These are phyloP conservation scores for Colletotrichum liriopes DNA, from an alignment of 2,329 filamentous ascomycete species.

Conservation along the genomic window DNA sequence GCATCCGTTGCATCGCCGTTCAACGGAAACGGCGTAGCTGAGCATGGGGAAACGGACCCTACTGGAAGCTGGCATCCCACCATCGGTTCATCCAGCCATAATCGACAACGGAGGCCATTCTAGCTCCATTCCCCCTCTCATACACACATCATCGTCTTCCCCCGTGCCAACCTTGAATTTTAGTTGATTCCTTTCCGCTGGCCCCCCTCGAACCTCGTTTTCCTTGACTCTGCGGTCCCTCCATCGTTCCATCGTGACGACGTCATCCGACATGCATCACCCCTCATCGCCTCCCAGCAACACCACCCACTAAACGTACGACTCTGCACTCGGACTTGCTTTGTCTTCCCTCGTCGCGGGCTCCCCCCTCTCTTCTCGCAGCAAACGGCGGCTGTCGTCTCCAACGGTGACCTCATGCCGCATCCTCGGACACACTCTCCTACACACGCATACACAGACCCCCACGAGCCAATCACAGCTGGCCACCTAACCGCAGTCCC, in stretches of 20 bases:
- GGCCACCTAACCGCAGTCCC: not conserved
- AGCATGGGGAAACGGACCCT: not conserved
- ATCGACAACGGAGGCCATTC: not conserved
- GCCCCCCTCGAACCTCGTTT: not conserved
- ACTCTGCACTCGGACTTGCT: not conserved
- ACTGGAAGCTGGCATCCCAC: not conserved
- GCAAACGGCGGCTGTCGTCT: conserved; percentile 26
- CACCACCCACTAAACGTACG: conserved; percentile 11
- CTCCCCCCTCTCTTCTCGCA: conserved; percentile 11
- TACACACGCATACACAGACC: not conserved
- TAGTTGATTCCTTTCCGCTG: not conserved
- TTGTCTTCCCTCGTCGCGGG: not conserved
- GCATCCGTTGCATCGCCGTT: not conserved
- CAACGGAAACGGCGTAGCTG: not conserved
- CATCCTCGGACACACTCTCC: conserved; percentile 1
- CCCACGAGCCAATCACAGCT: conserved; percentile 8
- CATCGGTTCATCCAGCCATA: no score
- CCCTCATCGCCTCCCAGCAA: conserved; percentile 19
- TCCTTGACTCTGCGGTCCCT: not conserved
- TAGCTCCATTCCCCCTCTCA: not conserved
- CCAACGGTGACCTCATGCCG: conserved; percentile 36
- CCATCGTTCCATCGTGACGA: conserved; percentile 39
- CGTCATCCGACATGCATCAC: conserved; percentile 40
- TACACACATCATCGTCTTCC: not conserved
- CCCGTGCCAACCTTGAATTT: not conserved